phyloP scores from a whole-genome alignment of 768 basidiomycete species.

The Auriscalpium vulgare region DNA sequence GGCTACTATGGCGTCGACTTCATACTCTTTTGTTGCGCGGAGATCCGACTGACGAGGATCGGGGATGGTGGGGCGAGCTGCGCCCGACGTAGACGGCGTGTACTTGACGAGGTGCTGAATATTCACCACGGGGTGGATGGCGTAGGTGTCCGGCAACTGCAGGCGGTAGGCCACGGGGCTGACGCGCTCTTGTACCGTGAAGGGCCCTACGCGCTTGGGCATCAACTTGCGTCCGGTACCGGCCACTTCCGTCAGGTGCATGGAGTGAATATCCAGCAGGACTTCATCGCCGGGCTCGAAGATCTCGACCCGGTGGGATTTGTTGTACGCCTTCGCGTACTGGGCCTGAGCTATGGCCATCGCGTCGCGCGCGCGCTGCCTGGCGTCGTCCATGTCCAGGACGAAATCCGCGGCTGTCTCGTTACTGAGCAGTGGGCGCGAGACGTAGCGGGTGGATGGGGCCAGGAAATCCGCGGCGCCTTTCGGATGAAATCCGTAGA shows the following conservation, averaged over 20 bases:
- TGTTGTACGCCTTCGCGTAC: not conserved
- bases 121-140: not conserved
- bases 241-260: not conserved
- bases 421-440: not conserved
- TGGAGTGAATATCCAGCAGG: not conserved
- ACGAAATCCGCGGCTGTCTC: not conserved
- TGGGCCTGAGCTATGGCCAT: not conserved
- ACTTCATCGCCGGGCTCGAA: not conserved
- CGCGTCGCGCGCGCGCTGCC: not conserved
- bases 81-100: not conserved
- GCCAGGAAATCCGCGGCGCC: not conserved
- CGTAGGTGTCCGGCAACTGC: not conserved
- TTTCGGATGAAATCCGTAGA: not conserved
- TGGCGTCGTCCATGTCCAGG: not conserved
- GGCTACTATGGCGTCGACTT: not conserved
- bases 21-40: not conserved
- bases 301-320: not conserved
- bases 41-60: not conserved
- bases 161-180: not conserved
- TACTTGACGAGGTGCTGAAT: not conserved
- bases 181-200: not conserved
- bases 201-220: not conserved
- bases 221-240: not conserved
- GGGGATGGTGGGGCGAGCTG: not conserved
- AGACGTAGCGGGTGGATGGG: not conserved